phyloP scores from a whole-genome alignment of 106 monocot genomes.

The Triglochin maritima region DNA sequence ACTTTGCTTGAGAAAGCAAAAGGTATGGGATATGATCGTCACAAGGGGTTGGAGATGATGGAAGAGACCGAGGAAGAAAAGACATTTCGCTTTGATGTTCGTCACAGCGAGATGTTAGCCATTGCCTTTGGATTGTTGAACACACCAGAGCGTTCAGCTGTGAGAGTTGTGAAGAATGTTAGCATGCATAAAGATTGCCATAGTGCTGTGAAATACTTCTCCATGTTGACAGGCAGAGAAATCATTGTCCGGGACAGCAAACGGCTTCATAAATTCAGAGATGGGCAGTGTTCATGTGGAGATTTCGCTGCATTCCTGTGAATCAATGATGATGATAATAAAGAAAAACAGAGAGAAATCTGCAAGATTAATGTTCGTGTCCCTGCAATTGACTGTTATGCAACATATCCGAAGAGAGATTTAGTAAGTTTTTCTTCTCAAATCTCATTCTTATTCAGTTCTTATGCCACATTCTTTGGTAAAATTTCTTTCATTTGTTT shows the following conservation, averaged over 20 bases:
- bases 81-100: not conserved
- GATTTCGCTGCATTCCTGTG: constrained; percentile 11
- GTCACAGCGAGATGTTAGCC: constrained; percentile 26
- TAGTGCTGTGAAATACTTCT: constrained; percentile 13
- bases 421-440: too few relatives aligned
- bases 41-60: constrained; percentile 3
- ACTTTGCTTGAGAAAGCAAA: constrained; percentile 46
- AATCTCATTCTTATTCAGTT: too few relatives aligned
- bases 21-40: constrained; percentile 9
- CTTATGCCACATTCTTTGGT: too few relatives aligned
- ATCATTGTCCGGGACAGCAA: constrained; percentile 23
- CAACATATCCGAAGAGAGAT: too few relatives aligned
- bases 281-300: constrained; percentile 19
- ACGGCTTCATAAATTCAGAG: constrained; percentile 17
- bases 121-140: constrained; percentile 22
- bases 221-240: constrained; percentile 9
- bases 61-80: constrained; percentile 4
- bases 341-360: too few relatives aligned
- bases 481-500: too few relatives aligned
- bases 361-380: too few relatives aligned
- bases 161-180: constrained; percentile 22
- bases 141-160: constrained; percentile 2
- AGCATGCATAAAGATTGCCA: constrained; percentile 22
- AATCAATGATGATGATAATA: not conserved
- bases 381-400: too few relatives aligned